These are phyloP conservation scores for Sphagnum contortum DNA, from an alignment of 225 moss, liverwort and hornwort species.

Conservation along the genomic window DNA sequence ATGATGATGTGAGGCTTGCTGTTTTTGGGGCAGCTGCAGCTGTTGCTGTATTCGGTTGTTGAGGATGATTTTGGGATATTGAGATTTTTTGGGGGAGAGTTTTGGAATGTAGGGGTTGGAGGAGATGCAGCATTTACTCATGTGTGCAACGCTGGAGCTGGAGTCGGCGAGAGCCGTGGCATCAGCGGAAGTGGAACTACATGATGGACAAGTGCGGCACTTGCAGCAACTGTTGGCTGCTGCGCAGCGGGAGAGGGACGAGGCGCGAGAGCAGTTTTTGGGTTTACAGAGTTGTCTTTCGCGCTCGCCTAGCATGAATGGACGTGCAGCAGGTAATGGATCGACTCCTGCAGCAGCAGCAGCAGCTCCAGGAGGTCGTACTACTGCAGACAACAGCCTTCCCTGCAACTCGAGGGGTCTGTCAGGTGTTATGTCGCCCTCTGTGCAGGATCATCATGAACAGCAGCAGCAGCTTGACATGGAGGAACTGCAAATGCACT, in stretches of 20 bases:
- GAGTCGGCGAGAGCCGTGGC: conserved; percentile 56
- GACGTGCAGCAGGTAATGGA: conserved; percentile 23
- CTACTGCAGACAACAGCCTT: too few species aligned
- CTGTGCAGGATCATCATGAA: conserved; percentile 17
- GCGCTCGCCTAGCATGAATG: conserved; percentile 48
- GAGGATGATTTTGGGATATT: neutral
- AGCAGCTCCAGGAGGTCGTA: conserved; percentile 9
- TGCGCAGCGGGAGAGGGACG: conserved; percentile 65
- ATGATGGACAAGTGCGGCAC: conserved; percentile 71
- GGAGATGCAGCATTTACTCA: conserved; percentile 54
- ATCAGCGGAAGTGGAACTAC: conserved; percentile 48
- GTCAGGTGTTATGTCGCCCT: neutral
- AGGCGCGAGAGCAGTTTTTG: conserved; percentile 55
- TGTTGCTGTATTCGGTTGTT: too few species aligned
- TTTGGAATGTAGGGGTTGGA: conserved; percentile 40
- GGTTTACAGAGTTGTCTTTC: conserved; percentile 51
- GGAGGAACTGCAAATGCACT: conserved; percentile 37
- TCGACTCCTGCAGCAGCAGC: conserved; percentile 10
- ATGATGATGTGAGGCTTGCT: too few species aligned
- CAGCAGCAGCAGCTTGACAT: conserved; percentile 65
- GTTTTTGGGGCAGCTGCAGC: too few species aligned
- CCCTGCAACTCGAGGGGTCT: too few species aligned
- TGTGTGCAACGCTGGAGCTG: conserved; percentile 59
- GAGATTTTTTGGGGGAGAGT: neutral
- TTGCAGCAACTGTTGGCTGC: conserved; percentile 69